Percentiles rank a stretch among this genome's conserved stretches.
Evolutionary conservation across 1,284 basidiomycete genomes (phyloP).

Genomic region (Ustilago tritici): DNA sequence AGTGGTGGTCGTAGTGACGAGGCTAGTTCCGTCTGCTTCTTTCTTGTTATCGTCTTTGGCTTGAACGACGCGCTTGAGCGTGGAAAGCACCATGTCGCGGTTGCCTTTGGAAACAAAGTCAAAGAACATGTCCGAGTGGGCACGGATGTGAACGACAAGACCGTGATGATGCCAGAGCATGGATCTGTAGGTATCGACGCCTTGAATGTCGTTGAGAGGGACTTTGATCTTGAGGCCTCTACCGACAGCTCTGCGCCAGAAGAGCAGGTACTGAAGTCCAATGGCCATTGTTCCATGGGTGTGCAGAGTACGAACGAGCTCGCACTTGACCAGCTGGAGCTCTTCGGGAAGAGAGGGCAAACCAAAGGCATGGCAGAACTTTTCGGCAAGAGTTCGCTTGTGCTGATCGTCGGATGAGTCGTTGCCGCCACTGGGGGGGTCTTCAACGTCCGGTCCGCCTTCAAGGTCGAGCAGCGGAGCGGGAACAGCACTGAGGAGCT

Average conservation of each 20-base stretch:
- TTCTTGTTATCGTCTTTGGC: constrained; percentile 21
- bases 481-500: constrained; percentile 21
- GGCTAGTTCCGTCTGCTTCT: constrained; percentile 11
- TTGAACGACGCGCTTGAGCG: constrained; percentile 27
- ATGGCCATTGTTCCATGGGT: constrained; percentile 60
- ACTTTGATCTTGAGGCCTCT: constrained; percentile 58
- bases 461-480: constrained; percentile 40
- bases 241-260: constrained; percentile 52
- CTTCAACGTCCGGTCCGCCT: constrained; percentile 19
- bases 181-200: constrained; percentile 45
- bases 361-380: constrained; percentile 48
- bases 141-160: constrained; percentile 56
- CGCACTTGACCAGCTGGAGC: constrained; percentile 49
- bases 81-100: constrained; percentile 45
- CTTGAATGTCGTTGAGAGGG: constrained; percentile 57
- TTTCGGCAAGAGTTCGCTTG: constrained; percentile 25
- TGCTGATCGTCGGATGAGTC: constrained; percentile 17
- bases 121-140: constrained; percentile 56
- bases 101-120: constrained; percentile 50
- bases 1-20: not conserved
- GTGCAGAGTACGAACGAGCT: constrained; percentile 58
- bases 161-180: constrained; percentile 61
- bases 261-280: constrained; percentile 59
- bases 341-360: constrained; percentile 39
- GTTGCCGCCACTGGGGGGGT: constrained; percentile 8